Evolutionary conservation across 2,329 filamentous ascomycete genomes (phyloP).

Genomic region (Capronia epimyces): DNA sequence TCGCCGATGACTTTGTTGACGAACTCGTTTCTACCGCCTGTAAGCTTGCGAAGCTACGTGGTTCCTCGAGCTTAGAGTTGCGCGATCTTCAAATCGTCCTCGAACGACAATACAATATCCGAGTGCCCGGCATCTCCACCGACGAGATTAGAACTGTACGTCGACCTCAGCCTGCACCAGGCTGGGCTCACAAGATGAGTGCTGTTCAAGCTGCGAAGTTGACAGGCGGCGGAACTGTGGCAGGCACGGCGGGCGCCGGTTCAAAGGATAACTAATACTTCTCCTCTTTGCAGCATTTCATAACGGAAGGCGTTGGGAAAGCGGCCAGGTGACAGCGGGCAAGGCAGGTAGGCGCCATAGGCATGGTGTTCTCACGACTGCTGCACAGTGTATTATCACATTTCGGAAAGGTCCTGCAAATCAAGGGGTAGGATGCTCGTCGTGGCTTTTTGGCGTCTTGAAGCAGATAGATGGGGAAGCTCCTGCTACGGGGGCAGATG

Average conservation of each 20-base stretch:
- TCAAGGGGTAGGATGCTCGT: no score
- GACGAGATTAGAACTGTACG: conserved; percentile 92
- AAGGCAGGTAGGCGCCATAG: background rate
- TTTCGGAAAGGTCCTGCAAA: background rate
- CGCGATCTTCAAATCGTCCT: conserved; percentile 78
- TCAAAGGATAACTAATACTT: conserved; percentile 14
- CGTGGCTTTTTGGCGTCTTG: background rate
- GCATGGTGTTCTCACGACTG: background rate
- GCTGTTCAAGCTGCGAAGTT: conserved; percentile 64
- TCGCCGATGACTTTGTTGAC: conserved; percentile 94
- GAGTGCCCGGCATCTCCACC: conserved; percentile 87
- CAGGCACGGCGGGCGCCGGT: conserved; percentile 4
- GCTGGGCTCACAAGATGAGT: conserved; percentile 96
- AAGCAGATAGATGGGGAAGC: no score
- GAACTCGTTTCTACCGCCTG: conserved; percentile 81
- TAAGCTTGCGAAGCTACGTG: conserved; percentile 85
- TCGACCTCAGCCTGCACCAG: conserved; percentile 80
- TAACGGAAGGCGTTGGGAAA: conserved; percentile 10
- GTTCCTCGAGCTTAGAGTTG: conserved; percentile 83
- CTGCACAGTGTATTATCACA: background rate
- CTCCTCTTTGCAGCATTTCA: background rate
- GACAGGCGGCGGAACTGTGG: conserved; percentile 19
- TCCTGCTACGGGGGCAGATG: no score
- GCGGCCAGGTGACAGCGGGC: background rate
- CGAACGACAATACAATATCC: conserved; percentile 81